Conservation (phyloP, 805 yeast species). For the Cyberlindnera misumaiensis region DNA sequence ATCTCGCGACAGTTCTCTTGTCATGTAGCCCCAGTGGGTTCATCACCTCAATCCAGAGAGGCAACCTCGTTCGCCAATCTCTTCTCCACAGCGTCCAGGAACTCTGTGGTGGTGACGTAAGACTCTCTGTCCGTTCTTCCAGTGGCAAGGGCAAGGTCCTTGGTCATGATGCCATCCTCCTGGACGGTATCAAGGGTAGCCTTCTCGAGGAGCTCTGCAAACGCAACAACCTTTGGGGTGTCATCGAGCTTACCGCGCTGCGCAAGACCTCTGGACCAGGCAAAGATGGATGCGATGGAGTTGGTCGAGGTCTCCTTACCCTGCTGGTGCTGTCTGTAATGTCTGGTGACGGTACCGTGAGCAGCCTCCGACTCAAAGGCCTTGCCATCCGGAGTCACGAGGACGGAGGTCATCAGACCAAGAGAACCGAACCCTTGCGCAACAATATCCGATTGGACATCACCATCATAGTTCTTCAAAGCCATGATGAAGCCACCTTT, state of each 20-base stretch:
- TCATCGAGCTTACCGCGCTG: slow-evolving; percentile 88
- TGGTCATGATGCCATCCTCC: slow-evolving; percentile 85
- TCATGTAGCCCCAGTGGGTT: not conserved
- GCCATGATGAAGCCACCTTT: slow-evolving; percentile 94
- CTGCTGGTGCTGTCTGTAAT: slow-evolving; percentile 90
- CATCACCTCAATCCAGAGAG: slow-evolving; percentile 16
- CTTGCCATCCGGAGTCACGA: slow-evolving; percentile 91
- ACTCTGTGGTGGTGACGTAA: slow-evolving; percentile 86
- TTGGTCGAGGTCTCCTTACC: slow-evolving; percentile 97
- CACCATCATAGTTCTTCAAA: slow-evolving; percentile 97
- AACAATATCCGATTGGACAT: slow-evolving; percentile 92
- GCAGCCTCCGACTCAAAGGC: slow-evolving; percentile 97
- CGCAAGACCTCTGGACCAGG: slow-evolving; percentile 91
- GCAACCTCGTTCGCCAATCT: slow-evolving; percentile 36
- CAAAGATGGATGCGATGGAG: slow-evolving; percentile 94
- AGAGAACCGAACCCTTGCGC: slow-evolving; percentile 98
- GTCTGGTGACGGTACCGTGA: slow-evolving; percentile 98
- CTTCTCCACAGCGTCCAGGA: slow-evolving; percentile 68
- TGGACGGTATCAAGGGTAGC: slow-evolving; percentile 85
- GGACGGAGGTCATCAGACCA: slow-evolving; percentile 94
- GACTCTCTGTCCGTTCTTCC: slow-evolving; percentile 79
- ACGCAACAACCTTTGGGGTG: slow-evolving; percentile 78
- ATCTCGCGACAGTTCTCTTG: too few species aligned
- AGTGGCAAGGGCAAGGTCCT: slow-evolving; percentile 85
- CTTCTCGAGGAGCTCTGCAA: slow-evolving; percentile 72